Evolutionary conservation across 257 asterid species (phyloP).

Genomic region (Penstemon davidsonii): DNA sequence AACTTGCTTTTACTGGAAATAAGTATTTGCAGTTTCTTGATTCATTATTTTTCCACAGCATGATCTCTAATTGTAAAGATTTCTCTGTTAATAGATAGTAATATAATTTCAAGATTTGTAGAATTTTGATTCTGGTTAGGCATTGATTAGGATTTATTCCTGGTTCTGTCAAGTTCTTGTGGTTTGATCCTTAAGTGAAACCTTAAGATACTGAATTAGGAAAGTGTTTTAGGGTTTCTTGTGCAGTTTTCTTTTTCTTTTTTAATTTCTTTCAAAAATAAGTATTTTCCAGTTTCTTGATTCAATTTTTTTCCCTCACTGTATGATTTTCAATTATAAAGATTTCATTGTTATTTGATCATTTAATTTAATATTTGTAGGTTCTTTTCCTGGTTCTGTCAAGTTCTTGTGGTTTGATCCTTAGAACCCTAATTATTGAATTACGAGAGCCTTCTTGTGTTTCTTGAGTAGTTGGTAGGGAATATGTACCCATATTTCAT

Average conservation of each 20-base stretch:
- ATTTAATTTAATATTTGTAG: conserved; percentile 5
- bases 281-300: background rate
- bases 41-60: no score
- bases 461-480: background rate
- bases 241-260: background rate
- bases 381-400: no score
- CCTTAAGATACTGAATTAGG: no score
- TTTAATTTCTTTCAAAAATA: background rate
- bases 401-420: no score
- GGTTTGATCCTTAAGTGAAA: background rate
- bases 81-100: no score
- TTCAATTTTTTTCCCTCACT: conserved; percentile 3
- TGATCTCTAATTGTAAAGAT: no score
- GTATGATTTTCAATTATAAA: conserved; percentile 2
- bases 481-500: no score
- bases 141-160: conserved; percentile 25
- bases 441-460: conserved; percentile 14
- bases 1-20: no score
- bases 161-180: conserved; percentile 9
- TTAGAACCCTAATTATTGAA: no score
- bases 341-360: conserved; percentile 1
- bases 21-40: no score
- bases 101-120: no score
- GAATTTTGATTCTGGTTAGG: background rate
- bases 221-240: no score